Conservation (phyloP, 2,329 filamentous ascomycete genomes). For the Remersonia thermophila region DNA sequence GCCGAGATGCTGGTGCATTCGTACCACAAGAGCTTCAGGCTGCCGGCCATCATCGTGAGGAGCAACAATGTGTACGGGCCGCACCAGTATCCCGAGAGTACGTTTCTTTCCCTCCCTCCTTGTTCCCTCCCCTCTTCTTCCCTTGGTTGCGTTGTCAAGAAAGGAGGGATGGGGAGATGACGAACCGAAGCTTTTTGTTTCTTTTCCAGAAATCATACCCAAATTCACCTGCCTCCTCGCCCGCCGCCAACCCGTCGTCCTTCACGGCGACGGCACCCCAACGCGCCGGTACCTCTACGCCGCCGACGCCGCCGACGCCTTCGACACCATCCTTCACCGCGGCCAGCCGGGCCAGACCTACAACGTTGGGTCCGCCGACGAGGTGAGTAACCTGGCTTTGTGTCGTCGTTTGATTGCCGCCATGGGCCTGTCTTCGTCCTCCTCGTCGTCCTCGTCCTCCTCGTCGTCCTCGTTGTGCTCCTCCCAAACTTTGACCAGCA, state of each 20-base stretch:
- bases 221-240: slow-evolving; percentile 67
- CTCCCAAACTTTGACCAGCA: background rate
- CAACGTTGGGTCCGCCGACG: slow-evolving; percentile 69
- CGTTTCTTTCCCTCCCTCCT: slow-evolving; percentile 20
- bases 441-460: slow-evolving; percentile 24
- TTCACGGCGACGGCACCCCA: slow-evolving; percentile 66
- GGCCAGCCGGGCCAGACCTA: slow-evolving; percentile 65
- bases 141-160: background rate
- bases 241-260: slow-evolving; percentile 51
- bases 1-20: slow-evolving; percentile 79
- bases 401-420: slow-evolving; percentile 25
- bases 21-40: slow-evolving; percentile 72
- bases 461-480: background rate
- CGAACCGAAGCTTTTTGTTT: no score
- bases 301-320: slow-evolving; percentile 66
- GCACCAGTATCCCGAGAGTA: slow-evolving; percentile 74
- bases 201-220: slow-evolving; percentile 75
- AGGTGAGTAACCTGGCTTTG: slow-evolving; percentile 62
- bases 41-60: slow-evolving; percentile 67
- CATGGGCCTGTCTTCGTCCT: slow-evolving; percentile 51
- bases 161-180: background rate
- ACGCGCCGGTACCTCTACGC: slow-evolving; percentile 68
- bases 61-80: slow-evolving; percentile 82
- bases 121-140: background rate
- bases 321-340: slow-evolving; percentile 73